phyloP scores from a whole-genome alignment of 371 early-diverging fungal species.

The Sporodiniella umbellata region DNA sequence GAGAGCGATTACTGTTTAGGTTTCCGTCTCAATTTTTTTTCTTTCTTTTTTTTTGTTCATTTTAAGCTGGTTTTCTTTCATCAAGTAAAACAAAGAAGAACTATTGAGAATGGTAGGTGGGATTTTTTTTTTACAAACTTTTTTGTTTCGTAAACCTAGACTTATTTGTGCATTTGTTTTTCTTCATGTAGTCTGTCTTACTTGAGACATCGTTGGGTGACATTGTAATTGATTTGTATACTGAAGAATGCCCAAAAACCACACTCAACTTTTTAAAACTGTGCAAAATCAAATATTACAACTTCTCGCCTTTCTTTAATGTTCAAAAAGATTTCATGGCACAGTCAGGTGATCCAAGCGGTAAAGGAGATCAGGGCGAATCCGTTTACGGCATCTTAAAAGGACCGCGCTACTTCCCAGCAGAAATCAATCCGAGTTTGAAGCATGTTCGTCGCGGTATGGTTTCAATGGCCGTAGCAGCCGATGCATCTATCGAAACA shows the following conservation, averaged over 20 bases:
- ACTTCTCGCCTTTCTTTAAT: constrained; percentile 82
- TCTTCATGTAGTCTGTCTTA: constrained; percentile 57
- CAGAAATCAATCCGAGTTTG: constrained; percentile 83
- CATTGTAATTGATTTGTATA: constrained; percentile 89
- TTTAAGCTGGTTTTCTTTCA: too few relatives aligned
- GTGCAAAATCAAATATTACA: constrained; percentile 93
- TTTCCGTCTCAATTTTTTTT: neutral
- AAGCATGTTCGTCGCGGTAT: constrained; percentile 82
- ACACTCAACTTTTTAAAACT: constrained; percentile 90
- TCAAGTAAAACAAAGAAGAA: neutral
- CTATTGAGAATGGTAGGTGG: neutral
- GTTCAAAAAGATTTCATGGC: constrained; percentile 89
- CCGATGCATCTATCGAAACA: constrained; percentile 34
- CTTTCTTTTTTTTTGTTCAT: neutral
- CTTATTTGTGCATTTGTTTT: neutral
- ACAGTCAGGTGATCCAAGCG: constrained; percentile 87
- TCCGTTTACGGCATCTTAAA: constrained; percentile 67
- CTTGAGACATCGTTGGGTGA: constrained; percentile 93
- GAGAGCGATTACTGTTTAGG: neutral
- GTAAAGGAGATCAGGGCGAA: constrained; percentile 80
- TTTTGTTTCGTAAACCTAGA: too few relatives aligned
- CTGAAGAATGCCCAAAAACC: constrained; percentile 72
- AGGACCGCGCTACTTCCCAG: constrained; percentile 70
- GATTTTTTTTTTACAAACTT: neutral
- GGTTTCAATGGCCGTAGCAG: constrained; percentile 82